These are phyloP conservation scores for Candolleomyces efflorescens DNA, from an alignment of 768 basidiomycete genomes.

Conservation along the genomic window DNA sequence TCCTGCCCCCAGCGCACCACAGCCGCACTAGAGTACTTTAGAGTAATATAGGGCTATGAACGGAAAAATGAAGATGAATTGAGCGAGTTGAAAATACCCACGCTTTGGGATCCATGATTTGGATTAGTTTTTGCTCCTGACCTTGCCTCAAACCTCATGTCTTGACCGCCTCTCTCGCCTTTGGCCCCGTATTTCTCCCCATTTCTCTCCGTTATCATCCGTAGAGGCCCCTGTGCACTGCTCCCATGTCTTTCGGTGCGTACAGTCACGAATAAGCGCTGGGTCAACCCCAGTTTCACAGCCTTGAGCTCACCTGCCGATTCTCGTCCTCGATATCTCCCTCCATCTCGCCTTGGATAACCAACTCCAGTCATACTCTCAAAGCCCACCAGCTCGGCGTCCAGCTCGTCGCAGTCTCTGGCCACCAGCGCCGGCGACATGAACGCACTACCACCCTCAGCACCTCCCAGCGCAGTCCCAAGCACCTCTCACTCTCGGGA, in stretches of 20 bases:
- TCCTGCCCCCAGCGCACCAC: slow-evolving; percentile 11
- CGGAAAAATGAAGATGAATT: not conserved
- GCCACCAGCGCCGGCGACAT: slow-evolving; percentile 1
- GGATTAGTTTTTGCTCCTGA: slow-evolving; percentile 13
- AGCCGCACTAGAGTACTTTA: slow-evolving; percentile 8
- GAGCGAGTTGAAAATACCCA: slow-evolving; percentile 30
- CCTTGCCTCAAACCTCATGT: slow-evolving; percentile 22
- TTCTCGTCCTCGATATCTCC: slow-evolving; percentile 4
- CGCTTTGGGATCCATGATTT: slow-evolving; percentile 21
- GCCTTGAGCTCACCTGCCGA: not conserved
- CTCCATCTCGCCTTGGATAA: slow-evolving; percentile 11
- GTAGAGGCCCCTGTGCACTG: not conserved
- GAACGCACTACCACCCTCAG: slow-evolving; percentile 2
- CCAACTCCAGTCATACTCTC: slow-evolving; percentile 7
- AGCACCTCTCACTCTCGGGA: not conserved
- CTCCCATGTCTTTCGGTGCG: not conserved
- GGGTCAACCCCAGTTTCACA: not conserved
- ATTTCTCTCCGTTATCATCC: not conserved
- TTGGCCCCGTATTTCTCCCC: not conserved
- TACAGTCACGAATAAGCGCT: not conserved
- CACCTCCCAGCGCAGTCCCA: slow-evolving; percentile 1
- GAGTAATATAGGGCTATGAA: slow-evolving; percentile 5
- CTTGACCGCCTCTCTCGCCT: slow-evolving; percentile 15
- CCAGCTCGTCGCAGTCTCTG: not conserved
- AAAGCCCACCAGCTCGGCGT: not conserved